Evolutionary conservation across 2,329 filamentous ascomycete species (phyloP).

Genomic region (Sphaceloma murrayae): DNA sequence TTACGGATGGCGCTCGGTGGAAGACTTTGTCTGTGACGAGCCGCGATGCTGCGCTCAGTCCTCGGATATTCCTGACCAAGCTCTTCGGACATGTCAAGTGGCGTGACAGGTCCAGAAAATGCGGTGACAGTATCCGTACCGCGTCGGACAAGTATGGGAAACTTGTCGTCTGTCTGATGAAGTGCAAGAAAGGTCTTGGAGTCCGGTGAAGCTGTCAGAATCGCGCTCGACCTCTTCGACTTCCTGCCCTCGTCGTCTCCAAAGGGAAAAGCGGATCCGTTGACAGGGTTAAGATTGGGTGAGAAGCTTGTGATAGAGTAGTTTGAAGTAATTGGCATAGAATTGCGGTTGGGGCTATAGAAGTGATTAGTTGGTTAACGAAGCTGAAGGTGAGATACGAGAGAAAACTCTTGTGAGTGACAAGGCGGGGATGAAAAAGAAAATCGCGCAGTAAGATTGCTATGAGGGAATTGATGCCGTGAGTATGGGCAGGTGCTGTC

Average conservation of each 20-base stretch:
- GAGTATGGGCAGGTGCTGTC: not conserved
- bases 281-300: slow-evolving; percentile 63
- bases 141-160: slow-evolving; percentile 70
- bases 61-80: slow-evolving; percentile 25
- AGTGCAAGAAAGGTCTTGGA: slow-evolving; percentile 61
- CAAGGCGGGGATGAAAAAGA: not conserved
- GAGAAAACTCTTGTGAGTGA: not conserved
- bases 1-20: slow-evolving; percentile 29
- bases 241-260: slow-evolving; percentile 56
- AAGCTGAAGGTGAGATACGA: not conserved
- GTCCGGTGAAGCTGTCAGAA: slow-evolving; percentile 50
- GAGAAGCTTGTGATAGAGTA: slow-evolving; percentile 37
- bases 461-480: not conserved
- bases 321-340: slow-evolving; percentile 74
- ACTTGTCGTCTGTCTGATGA: slow-evolving; percentile 69
- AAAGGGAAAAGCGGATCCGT: slow-evolving; percentile 77
- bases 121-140: slow-evolving; percentile 49
- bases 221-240: slow-evolving; percentile 34
- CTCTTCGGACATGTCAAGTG: slow-evolving; percentile 52
- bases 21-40: slow-evolving; percentile 33
- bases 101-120: slow-evolving; percentile 60
- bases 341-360: slow-evolving; percentile 86
- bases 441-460: not conserved
- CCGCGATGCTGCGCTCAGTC: slow-evolving; percentile 52
- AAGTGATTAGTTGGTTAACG: too few relatives aligned